These are phyloP conservation scores for Cicer chorassanicum DNA, from an alignment of 306 rosid species.

Conservation along the genomic window DNA sequence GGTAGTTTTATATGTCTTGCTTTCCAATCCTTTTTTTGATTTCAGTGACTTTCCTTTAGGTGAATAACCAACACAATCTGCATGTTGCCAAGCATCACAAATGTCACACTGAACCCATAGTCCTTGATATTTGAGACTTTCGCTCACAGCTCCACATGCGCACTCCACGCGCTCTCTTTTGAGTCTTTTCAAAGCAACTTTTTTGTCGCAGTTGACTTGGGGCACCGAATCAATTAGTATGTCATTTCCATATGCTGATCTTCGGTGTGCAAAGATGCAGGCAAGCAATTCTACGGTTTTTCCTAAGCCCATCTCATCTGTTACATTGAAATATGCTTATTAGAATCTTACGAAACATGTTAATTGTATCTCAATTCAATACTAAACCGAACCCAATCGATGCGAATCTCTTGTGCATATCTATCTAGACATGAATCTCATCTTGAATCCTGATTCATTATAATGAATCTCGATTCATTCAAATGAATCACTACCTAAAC, in stretches of 20 bases:
- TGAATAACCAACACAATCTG: conserved; percentile 91
- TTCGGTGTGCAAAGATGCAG: conserved; percentile 78
- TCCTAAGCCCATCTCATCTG: conserved; percentile 98
- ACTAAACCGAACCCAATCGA: too few relatives aligned
- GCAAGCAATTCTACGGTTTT: conserved; percentile 96
- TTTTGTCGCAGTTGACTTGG: conserved; percentile 47
- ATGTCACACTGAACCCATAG: conserved; percentile 97
- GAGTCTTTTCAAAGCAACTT: conserved; percentile 63
- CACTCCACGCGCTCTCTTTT: conserved; percentile 92
- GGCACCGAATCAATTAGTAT: conserved; percentile 46
- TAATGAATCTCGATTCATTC: too few relatives aligned
- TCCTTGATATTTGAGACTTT: conserved; percentile 72
- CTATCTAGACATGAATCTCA: too few relatives aligned
- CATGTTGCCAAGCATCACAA: conserved; percentile 99
- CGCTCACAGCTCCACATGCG: conserved; percentile 88
- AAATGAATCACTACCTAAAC: too few relatives aligned
- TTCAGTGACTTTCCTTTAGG: conserved; percentile 62
- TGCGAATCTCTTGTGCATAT: too few relatives aligned
- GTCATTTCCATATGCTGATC: conserved; percentile 59
- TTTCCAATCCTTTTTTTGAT: conserved; percentile 59
- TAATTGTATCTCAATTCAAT: too few relatives aligned
- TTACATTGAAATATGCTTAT: conserved; percentile 33
- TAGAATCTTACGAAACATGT: too few relatives aligned
- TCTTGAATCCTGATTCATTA: too few relatives aligned
- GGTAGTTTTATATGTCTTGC: conserved; percentile 56